Evolutionary conservation across 1,139 yeast species (phyloP).

Genomic region (Candida neerlandica): DNA sequence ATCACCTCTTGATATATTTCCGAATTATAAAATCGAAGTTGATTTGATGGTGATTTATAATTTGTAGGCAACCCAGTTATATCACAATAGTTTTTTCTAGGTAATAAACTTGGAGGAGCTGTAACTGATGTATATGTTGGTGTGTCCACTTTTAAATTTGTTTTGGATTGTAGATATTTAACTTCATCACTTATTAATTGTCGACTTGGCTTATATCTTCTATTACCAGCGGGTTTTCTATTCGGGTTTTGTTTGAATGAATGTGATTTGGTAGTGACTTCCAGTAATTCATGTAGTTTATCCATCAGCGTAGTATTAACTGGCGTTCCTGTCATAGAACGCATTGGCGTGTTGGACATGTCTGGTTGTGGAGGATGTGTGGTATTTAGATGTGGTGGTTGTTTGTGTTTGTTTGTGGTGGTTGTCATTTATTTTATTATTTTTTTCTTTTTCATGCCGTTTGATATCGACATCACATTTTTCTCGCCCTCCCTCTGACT

Average conservation of each 20-base stretch:
- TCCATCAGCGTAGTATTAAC: conserved; percentile 18
- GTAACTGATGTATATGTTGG: conserved; percentile 65
- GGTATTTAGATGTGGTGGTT: neutral
- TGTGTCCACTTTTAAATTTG: conserved; percentile 44
- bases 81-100: conserved; percentile 86
- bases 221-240: conserved; percentile 48
- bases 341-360: conserved; percentile 7
- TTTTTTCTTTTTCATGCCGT: conserved; percentile 2
- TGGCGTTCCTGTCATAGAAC: conserved; percentile 6
- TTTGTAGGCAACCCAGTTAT: conserved; percentile 84
- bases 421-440: neutral
- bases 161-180: conserved; percentile 53
- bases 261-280: conserved; percentile 45
- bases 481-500: neutral
- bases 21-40: conserved; percentile 76
- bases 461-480: neutral
- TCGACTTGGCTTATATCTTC: conserved; percentile 75
- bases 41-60: conserved; percentile 76
- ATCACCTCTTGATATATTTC: conserved; percentile 82
- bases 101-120: conserved; percentile 88
- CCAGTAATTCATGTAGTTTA: conserved; percentile 36
- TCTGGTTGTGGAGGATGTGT: neutral
- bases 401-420: neutral
- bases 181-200: conserved; percentile 80
- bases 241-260: conserved; percentile 57